Percentiles rank a stretch among this genome's conserved stretches.
Evolutionary conservation across 495 filamentous ascomycete species (phyloP).

Genomic region (Halenospora varia): DNA sequence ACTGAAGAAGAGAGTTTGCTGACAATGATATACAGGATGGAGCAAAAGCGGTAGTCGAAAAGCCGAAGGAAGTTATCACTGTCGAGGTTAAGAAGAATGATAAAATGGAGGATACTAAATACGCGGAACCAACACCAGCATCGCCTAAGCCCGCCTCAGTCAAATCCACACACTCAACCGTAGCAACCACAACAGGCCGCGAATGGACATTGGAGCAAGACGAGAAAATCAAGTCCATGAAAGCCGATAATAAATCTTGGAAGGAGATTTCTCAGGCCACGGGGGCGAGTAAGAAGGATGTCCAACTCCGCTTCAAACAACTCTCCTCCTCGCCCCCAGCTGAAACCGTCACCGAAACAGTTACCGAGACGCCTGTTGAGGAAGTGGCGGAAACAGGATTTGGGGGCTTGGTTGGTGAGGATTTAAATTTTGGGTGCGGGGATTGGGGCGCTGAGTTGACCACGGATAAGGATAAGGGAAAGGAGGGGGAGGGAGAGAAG

Average conservation of each 20-base stretch:
- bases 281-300: conserved; percentile 12
- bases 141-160: no score
- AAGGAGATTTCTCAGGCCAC: conserved; percentile 18
- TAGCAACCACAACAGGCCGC: no score
- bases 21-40: no score
- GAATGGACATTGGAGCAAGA: conserved; percentile 23
- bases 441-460: background rate
- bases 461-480: background rate
- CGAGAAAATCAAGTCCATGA: conserved; percentile 24
- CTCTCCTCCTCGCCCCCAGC: background rate
- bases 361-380: no score
- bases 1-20: no score
- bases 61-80: no score
- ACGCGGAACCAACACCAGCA: no score
- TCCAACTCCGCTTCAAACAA: conserved; percentile 4
- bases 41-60: no score
- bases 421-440: background rate
- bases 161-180: no score
- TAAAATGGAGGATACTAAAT: no score
- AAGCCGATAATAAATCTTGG: conserved; percentile 18
- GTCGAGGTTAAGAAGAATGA: no score
- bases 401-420: background rate
- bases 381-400: background rate
- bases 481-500: background rate
- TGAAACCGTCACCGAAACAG: background rate